These are phyloP conservation scores for Exserohilum turcica DNA, from an alignment of 2,329 filamentous ascomycete genomes.

Conservation along the genomic window DNA sequence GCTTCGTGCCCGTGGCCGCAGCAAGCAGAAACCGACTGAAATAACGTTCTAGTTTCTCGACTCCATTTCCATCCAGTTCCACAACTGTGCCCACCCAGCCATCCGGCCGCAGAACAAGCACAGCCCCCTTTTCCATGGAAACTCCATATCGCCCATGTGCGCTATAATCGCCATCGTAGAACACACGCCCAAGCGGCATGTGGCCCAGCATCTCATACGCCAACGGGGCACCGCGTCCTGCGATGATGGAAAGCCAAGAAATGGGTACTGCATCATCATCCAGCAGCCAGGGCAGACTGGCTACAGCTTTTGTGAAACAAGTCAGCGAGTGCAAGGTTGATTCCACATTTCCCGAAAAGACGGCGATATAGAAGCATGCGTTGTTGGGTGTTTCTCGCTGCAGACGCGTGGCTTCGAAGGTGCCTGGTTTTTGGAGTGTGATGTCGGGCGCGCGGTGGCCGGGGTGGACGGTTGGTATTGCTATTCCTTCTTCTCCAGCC, in stretches of 20 bases:
- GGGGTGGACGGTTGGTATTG: slow-evolving; percentile 32
- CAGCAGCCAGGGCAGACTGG: slow-evolving; percentile 16
- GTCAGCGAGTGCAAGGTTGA: slow-evolving; percentile 14
- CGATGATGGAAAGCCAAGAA: slow-evolving; percentile 35
- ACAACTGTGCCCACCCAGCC: slow-evolving; percentile 38
- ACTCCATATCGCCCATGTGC: slow-evolving; percentile 45
- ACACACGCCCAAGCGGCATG: slow-evolving; percentile 44
- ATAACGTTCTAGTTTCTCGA: slow-evolving; percentile 23
- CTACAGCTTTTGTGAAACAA: slow-evolving; percentile 18
- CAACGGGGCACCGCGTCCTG: slow-evolving; percentile 30
- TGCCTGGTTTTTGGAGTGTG: slow-evolving; percentile 53
- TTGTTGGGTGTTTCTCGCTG: slow-evolving; percentile 53
- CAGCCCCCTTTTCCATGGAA: slow-evolving; percentile 22
- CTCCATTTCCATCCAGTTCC: slow-evolving; percentile 17
- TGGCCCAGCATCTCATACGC: slow-evolving; percentile 38
- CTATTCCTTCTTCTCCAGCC: not conserved
- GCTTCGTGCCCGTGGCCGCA: not conserved
- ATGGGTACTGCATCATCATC: slow-evolving; percentile 20
- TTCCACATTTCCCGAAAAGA: slow-evolving; percentile 49
- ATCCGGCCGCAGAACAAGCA: slow-evolving; percentile 44
- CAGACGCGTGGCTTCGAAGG: slow-evolving; percentile 51
- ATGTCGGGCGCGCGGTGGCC: slow-evolving; percentile 57
- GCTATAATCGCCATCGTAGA: slow-evolving; percentile 40
- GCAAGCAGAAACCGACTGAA: slow-evolving; percentile 25
- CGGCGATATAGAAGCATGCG: slow-evolving; percentile 50